Evolutionary conservation across 2,329 filamentous ascomycete species (phyloP).

Genomic region (Pyrenochaeta sp.): DNA sequence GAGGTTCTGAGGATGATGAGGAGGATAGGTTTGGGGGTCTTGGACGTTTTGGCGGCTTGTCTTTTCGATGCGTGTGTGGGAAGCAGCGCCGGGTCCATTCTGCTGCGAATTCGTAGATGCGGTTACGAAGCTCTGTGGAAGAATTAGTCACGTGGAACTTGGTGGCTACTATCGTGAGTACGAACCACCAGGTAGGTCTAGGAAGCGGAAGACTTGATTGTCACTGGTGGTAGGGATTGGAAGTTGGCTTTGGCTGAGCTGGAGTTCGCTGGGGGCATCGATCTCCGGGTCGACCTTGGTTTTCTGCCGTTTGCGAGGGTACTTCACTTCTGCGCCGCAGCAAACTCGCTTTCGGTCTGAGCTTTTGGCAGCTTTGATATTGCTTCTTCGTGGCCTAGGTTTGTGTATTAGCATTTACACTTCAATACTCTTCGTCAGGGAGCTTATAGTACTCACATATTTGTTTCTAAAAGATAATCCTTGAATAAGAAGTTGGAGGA

Average conservation of each 20-base stretch:
- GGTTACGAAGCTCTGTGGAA: slow-evolving; percentile 34
- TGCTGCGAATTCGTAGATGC: slow-evolving; percentile 23
- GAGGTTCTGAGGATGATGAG: not conserved
- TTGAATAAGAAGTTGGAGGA: not conserved
- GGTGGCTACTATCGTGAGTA: not conserved
- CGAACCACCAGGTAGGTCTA: slow-evolving; percentile 35
- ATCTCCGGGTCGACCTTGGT: not conserved
- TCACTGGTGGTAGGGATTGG: not conserved
- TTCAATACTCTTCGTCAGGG: not conserved
- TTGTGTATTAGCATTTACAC: slow-evolving; percentile 2
- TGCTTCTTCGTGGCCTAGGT: slow-evolving; percentile 10
- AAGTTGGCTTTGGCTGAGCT: not conserved
- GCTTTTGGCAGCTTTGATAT: slow-evolving; percentile 10
- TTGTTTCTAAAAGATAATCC: not conserved
- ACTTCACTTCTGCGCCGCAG: not conserved
- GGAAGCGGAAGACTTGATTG: slow-evolving; percentile 21
- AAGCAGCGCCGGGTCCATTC: slow-evolving; percentile 18
- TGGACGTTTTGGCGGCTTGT: not conserved
- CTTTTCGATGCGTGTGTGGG: slow-evolving; percentile 17
- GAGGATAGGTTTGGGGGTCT: not conserved
- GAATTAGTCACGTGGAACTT: slow-evolving; percentile 6
- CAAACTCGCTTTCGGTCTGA: slow-evolving; percentile 7
- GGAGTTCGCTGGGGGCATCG: not conserved
- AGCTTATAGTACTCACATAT: slow-evolving; percentile 6
- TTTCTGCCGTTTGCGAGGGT: slow-evolving; percentile 15